These are phyloP conservation scores for Candida fluviatilis DNA, from an alignment of 805 yeast species.

Conservation along the genomic window DNA sequence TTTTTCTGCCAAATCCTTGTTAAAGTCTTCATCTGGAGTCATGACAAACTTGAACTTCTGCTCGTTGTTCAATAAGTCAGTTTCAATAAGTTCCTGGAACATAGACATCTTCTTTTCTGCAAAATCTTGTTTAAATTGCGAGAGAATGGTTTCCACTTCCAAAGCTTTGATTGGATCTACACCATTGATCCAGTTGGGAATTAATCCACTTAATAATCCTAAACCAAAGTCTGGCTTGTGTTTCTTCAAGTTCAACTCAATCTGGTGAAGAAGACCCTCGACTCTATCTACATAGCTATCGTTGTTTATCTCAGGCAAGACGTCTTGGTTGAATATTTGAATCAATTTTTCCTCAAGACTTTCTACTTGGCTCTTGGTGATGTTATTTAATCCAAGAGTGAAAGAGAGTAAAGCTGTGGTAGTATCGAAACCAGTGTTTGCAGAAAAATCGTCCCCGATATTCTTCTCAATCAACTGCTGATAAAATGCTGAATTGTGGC, in stretches of 20 bases:
- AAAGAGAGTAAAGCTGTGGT: conserved; percentile 74
- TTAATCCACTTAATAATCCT: conserved; percentile 62
- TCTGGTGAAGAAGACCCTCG: conserved; percentile 84
- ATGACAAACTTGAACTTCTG: conserved; percentile 71
- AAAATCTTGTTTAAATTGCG: conserved; percentile 60
- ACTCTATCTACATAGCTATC: conserved; percentile 41
- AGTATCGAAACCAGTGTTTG: conserved; percentile 83
- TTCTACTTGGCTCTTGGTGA: conserved; percentile 44
- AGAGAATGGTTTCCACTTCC: conserved; percentile 58
- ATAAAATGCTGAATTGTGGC: conserved; percentile 88
- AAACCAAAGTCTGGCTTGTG: conserved; percentile 90
- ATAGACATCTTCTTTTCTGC: conserved; percentile 43
- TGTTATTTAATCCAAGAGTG: conserved; percentile 82
- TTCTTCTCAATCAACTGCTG: conserved; percentile 84
- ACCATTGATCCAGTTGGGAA: conserved; percentile 84
- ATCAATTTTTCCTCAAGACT: conserved; percentile 46
- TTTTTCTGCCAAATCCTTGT: conserved; percentile 45
- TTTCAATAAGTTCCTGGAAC: conserved; percentile 56
- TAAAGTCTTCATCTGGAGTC: conserved; percentile 63
- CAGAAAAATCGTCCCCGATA: conserved; percentile 77
- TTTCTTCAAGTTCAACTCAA: conserved; percentile 78
- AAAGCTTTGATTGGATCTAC: conserved; percentile 70
- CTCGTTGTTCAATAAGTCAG: conserved; percentile 40
- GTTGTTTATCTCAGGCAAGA: conserved; percentile 26
- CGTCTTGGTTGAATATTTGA: conserved; percentile 41